These are phyloP conservation scores for Cryphonectria naterciae DNA, from an alignment of 2,329 filamentous ascomycete genomes.

Conservation along the genomic window DNA sequence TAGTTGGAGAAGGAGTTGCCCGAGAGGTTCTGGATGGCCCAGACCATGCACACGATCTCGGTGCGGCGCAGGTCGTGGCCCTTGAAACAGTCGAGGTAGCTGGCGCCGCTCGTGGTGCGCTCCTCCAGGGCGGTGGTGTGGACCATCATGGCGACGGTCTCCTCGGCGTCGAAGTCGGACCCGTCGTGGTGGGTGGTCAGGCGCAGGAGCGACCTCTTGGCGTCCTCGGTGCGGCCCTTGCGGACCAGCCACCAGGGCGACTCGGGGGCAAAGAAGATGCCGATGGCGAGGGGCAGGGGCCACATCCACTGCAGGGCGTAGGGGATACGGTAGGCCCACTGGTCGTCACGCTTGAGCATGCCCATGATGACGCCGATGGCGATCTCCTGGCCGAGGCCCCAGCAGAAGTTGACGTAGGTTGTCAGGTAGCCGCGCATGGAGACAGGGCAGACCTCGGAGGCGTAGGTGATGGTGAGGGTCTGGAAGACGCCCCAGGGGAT, in stretches of 20 bases:
- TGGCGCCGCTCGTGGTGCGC: slow-evolving; percentile 72
- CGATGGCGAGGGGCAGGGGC: slow-evolving; percentile 69
- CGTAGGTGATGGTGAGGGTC: slow-evolving; percentile 65
- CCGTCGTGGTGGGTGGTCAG: slow-evolving; percentile 67
- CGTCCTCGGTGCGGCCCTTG: slow-evolving; percentile 65
- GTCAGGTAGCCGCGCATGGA: slow-evolving; percentile 73
- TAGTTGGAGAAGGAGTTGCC: slow-evolving; percentile 69
- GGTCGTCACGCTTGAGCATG: slow-evolving; percentile 66
- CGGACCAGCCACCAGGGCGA: slow-evolving; percentile 79
- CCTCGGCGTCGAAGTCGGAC: slow-evolving; percentile 77
- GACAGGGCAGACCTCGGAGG: slow-evolving; percentile 73
- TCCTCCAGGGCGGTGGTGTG: slow-evolving; percentile 84
- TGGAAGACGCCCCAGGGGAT: slow-evolving; percentile 67
- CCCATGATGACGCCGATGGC: slow-evolving; percentile 74
- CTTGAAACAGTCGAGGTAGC: slow-evolving; percentile 82
- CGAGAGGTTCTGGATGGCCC: slow-evolving; percentile 66
- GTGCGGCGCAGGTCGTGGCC: slow-evolving; percentile 79
- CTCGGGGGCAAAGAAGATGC: slow-evolving; percentile 70
- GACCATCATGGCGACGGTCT: slow-evolving; percentile 90
- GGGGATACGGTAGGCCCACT: slow-evolving; percentile 69
- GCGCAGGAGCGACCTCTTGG: slow-evolving; percentile 67
- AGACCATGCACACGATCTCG: slow-evolving; percentile 69
- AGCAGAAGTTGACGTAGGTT: slow-evolving; percentile 78
- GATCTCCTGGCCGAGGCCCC: slow-evolving; percentile 75
- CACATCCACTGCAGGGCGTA: slow-evolving; percentile 80